Conservation (phyloP, 176 grass and related monocot species). For the Musa acuminata region DNA sequence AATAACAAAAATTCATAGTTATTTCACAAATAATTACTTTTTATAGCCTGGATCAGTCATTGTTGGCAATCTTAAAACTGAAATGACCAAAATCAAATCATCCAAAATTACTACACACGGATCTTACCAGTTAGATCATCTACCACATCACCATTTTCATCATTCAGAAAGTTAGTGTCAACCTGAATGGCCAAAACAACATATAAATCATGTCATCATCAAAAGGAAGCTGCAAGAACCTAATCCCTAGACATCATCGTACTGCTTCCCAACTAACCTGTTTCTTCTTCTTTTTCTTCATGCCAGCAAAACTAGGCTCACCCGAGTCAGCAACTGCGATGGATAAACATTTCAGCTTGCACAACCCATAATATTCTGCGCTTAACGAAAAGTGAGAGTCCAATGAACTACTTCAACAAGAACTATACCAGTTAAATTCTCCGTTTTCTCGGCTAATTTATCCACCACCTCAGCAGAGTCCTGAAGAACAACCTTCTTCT, state of each 20-base stretch:
- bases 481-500: slow-evolving; percentile 91
- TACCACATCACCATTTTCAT: slow-evolving; percentile 36
- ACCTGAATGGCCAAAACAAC: slow-evolving; percentile 38
- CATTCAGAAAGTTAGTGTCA: slow-evolving; percentile 32
- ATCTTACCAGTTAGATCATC: slow-evolving; percentile 29
- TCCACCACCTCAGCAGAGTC: slow-evolving; percentile 64
- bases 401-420: background rate
- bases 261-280: slow-evolving; percentile 10
- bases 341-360: slow-evolving; percentile 2
- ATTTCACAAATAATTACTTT: too few relatives aligned
- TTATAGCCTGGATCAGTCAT: too few relatives aligned
- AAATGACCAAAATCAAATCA: background rate
- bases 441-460: slow-evolving; percentile 63
- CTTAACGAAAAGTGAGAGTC: too few relatives aligned
- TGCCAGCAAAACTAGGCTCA: slow-evolving; percentile 44
- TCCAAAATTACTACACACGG: background rate
- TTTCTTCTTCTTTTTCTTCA: slow-evolving; percentile 97
- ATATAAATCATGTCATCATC: background rate
- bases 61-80: background rate
- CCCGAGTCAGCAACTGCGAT: slow-evolving; percentile 34
- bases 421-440: slow-evolving; percentile 27
- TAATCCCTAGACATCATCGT: background rate
- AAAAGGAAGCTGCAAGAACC: background rate
- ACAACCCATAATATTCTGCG: background rate
- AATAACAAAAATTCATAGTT: too few relatives aligned